Evolutionary conservation across 805 yeast genomes (phyloP).

Genomic region (Cyberlindnera saturnus): DNA sequence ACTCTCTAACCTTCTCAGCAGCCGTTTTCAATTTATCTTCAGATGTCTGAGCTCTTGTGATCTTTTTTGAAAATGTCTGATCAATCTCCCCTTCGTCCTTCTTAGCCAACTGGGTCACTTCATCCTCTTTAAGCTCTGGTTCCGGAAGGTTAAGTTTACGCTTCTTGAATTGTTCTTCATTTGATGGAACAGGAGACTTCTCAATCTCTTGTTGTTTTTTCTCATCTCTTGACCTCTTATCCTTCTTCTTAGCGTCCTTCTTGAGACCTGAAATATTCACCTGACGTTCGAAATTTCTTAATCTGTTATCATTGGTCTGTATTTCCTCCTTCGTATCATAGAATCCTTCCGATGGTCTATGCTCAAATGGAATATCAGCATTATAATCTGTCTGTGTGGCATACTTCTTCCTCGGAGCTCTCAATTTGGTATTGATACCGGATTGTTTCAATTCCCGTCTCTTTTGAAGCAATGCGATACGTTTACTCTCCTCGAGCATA

Average conservation of each 20-base stretch:
- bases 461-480: slow-evolving; percentile 71
- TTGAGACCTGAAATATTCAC: slow-evolving; percentile 41
- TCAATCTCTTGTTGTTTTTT: slow-evolving; percentile 21
- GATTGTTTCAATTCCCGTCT: slow-evolving; percentile 79
- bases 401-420: slow-evolving; percentile 45
- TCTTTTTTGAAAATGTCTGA: slow-evolving; percentile 5
- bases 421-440: slow-evolving; percentile 51
- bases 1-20: slow-evolving; percentile 37
- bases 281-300: slow-evolving; percentile 35
- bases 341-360: slow-evolving; percentile 57
- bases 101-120: slow-evolving; percentile 10
- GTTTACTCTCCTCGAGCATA: slow-evolving; percentile 68
- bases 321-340: slow-evolving; percentile 65
- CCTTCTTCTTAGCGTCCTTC: slow-evolving; percentile 27
- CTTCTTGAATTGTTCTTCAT: slow-evolving; percentile 9
- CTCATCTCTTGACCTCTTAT: slow-evolving; percentile 25
- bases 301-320: slow-evolving; percentile 30
- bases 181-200: slow-evolving; percentile 7
- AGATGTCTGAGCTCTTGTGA: slow-evolving; percentile 3
- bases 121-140: slow-evolving; percentile 25
- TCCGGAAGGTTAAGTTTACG: slow-evolving; percentile 27
- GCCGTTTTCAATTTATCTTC: slow-evolving; percentile 15
- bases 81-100: slow-evolving; percentile 11
- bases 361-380: slow-evolving; percentile 77
- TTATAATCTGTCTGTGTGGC: slow-evolving; percentile 72